Conservation (phyloP, 2,329 filamentous ascomycete species). For the Aspergillus uvarum region DNA sequence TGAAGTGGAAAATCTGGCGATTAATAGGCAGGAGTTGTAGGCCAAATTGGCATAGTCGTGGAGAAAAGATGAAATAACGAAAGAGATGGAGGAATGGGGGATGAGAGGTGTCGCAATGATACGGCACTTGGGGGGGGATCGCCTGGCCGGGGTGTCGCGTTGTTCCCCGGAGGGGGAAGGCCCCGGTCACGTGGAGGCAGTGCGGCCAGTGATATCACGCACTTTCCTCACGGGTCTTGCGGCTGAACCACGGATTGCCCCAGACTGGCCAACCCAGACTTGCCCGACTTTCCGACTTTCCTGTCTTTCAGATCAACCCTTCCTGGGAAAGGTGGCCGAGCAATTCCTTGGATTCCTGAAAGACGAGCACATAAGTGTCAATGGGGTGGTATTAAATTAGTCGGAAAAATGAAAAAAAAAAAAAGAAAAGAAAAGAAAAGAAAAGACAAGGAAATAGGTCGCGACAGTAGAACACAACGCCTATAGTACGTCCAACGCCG, state of each 20-base stretch:
- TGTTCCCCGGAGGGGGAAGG: constrained; percentile 23
- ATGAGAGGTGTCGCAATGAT: constrained; percentile 15
- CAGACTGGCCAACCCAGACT: background rate
- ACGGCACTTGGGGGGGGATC: constrained; percentile 11
- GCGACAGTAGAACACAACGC: constrained; percentile 25
- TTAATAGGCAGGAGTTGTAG: constrained; percentile 10
- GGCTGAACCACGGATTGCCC: constrained; percentile 15
- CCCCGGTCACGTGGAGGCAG: constrained; percentile 38
- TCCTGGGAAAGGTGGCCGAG: constrained; percentile 27
- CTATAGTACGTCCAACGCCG: constrained; percentile 32
- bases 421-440: background rate
- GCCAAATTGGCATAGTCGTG: constrained; percentile 20
- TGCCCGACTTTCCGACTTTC: background rate
- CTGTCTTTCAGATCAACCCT: constrained; percentile 24
- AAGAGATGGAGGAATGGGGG: constrained; percentile 13
- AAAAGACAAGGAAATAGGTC: background rate
- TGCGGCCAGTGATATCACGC: constrained; percentile 43
- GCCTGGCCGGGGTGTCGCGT: constrained; percentile 23
- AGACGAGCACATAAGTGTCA: constrained; percentile 15
- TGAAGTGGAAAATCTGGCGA: constrained; percentile 10
- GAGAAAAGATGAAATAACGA: constrained; percentile 17
- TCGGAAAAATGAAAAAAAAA: constrained; percentile 15
- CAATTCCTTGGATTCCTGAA: constrained; percentile 33
- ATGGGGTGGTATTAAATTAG: constrained; percentile 34
- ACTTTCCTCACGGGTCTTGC: constrained; percentile 38